These are phyloP conservation scores for Picochlorum sp. DNA, from an alignment of 139 green algal genomes.

Conservation along the genomic window DNA sequence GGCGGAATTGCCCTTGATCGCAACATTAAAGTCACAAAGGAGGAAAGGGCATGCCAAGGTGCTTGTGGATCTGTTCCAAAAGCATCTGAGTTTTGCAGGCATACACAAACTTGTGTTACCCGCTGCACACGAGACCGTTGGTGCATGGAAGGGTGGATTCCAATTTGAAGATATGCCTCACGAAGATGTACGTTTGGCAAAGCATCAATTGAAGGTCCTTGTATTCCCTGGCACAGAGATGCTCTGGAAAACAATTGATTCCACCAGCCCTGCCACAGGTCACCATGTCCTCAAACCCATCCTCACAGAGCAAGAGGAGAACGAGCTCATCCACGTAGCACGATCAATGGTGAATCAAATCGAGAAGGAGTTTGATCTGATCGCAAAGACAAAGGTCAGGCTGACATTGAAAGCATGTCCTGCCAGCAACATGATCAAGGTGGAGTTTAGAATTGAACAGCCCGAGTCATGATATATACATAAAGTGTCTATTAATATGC, in stretches of 20 bases:
- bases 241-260: slow-evolving; percentile 28
- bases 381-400: background rate
- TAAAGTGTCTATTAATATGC: too few species aligned
- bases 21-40: slow-evolving; percentile 57
- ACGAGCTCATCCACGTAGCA: background rate
- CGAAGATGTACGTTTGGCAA: slow-evolving; percentile 34
- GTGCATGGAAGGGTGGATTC: slow-evolving; percentile 51
- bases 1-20: slow-evolving; percentile 85
- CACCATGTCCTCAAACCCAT: slow-evolving; percentile 19
- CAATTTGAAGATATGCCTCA: slow-evolving; percentile 41
- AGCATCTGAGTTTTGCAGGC: slow-evolving; percentile 34
- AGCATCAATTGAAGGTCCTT: slow-evolving; percentile 62
- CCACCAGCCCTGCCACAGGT: background rate
- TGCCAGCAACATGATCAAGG: background rate
- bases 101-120: slow-evolving; percentile 45
- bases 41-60: slow-evolving; percentile 66
- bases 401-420: background rate
- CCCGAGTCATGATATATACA: too few species aligned
- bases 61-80: slow-evolving; percentile 47
- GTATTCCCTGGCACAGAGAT: slow-evolving; percentile 68
- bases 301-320: background rate
- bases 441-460: background rate
- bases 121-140: slow-evolving; percentile 40
- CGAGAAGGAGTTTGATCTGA: background rate
- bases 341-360: background rate